Base-by-base conservation (phyloP, 108 stramenopile species). In the Chaetoceros tenuissimus region DNA sequence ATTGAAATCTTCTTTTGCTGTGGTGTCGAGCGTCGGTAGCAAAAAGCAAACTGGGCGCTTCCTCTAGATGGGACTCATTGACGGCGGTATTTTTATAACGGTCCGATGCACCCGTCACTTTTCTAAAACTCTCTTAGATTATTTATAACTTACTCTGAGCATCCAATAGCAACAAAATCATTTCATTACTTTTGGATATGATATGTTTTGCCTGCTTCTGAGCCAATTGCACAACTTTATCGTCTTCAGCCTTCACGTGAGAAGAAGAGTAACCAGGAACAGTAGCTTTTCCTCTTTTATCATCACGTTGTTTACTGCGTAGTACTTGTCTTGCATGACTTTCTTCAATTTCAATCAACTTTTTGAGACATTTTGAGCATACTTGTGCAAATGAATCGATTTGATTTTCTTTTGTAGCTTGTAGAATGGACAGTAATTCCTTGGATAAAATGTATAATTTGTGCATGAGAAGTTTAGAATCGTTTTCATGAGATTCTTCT, bases 231-330 rank as follows among this genome's bases (percentile, higher is more conserved):
- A 89, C 74, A 26, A 85, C 85, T 3, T 76, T 52, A 65, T 93
- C 92, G 8, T 64, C 63, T 23, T 81, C 78, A 8, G 87, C 87
- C 2, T 69, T 16, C 45, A 83, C 60, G 61, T 89, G 92, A 13
- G 58, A 60, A 25, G 73, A 72, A 16, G 55, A 55, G 55, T 91
- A 91, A 3, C 82, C 78, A 13, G 93, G 93, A 51, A 94, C 73
- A 2, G 82, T 85, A 24, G 64, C 58, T 23, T 71, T 72, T 19
- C 93, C 93, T n/a, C 89, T 69, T 19, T 19, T 40, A 46, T 94
- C 93, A 53, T 94, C 93, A 48, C 87, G 75, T 25, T 71, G 44
- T 48, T 94, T 94, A 55, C 79, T 73, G 30, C 73, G 55, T 55
- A 67, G 69, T 16, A 94, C 79, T 1, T 71, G 69, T 24, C 54